These are phyloP conservation scores for Phytophthora sp. DNA, from an alignment of 352 stramenopile genomes.

Conservation along the genomic window DNA sequence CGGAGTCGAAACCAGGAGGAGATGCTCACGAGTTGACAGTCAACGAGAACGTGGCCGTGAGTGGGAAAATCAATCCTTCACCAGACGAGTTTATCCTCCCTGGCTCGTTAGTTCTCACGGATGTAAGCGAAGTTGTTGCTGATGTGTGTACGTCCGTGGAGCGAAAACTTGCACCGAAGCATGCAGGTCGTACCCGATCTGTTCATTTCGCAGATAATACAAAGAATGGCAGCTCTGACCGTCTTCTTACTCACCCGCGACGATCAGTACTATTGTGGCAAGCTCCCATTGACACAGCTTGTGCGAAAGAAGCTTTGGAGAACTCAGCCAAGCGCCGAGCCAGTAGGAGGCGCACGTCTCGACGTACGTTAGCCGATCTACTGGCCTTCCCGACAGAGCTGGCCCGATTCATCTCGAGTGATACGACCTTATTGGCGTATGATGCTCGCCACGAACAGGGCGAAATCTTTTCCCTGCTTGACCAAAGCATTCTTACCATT, in stretches of 20 bases:
- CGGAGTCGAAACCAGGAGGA: no score
- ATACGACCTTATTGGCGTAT: conserved; percentile 62
- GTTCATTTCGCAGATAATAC: conserved; percentile 17
- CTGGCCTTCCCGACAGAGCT: conserved; percentile 32
- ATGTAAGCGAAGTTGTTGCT: conserved; percentile 6
- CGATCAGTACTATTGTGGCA: conserved; percentile 33
- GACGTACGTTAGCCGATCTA: conserved; percentile 33
- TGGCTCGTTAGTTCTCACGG: no score
- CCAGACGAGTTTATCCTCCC: no score
- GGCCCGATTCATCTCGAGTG: conserved; percentile 31
- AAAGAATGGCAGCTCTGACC: conserved; percentile 10
- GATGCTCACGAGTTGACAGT: no score
- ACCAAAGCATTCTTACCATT: conserved; percentile 61
- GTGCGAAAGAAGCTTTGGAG: conserved; percentile 31
- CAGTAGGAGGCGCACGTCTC: conserved; percentile 36
- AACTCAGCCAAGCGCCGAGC: conserved; percentile 36
- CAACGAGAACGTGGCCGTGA: neutral
- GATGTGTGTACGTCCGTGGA: no score
- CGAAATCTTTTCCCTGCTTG: conserved; percentile 56
- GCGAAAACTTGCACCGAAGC: neutral
- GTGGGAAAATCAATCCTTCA: no score
- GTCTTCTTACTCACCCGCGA: conserved; percentile 5
- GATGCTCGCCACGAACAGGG: conserved; percentile 59
- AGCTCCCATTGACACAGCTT: conserved; percentile 21
- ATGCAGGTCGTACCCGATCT: conserved; percentile 15